Conservation (phyloP, 2,329 filamentous ascomycete species). For the Alternaria sp. region DNA sequence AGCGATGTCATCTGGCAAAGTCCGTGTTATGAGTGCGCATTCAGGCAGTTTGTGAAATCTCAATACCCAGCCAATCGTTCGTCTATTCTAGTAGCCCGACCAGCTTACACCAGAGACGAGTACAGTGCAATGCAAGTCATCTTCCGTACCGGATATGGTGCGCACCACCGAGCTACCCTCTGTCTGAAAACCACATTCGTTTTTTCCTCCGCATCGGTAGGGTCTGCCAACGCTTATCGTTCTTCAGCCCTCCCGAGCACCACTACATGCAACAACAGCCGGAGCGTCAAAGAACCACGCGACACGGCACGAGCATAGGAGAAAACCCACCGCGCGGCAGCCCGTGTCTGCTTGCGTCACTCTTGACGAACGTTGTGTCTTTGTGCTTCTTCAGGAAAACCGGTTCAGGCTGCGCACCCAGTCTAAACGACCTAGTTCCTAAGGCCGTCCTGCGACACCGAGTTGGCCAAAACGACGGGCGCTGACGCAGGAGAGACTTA, state of each 20-base stretch:
- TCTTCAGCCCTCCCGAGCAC: slow-evolving; percentile 7
- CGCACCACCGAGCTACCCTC: slow-evolving; percentile 12
- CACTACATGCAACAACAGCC: slow-evolving; percentile 20
- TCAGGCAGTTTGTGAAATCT: slow-evolving; percentile 23
- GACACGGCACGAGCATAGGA: slow-evolving; percentile 21
- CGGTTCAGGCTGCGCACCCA: slow-evolving; percentile 18
- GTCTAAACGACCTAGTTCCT: slow-evolving; percentile 8
- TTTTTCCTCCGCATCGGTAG: slow-evolving; percentile 8
- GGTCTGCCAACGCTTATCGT: slow-evolving; percentile 2
- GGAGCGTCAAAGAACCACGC: slow-evolving; percentile 22
- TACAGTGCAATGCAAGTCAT: slow-evolving; percentile 25
- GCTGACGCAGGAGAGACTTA: slow-evolving; percentile 6
- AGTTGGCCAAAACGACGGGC: not conserved
- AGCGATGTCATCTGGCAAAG: not conserved
- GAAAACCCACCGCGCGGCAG: slow-evolving; percentile 10
- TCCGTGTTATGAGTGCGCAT: slow-evolving; percentile 15
- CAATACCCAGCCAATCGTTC: slow-evolving; percentile 15
- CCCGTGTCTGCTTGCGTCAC: slow-evolving; percentile 16
- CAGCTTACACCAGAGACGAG: slow-evolving; percentile 10
- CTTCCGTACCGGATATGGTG: slow-evolving; percentile 22
- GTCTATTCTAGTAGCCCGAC: slow-evolving; percentile 2
- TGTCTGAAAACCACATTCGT: slow-evolving; percentile 10
- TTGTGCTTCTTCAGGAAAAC: slow-evolving; percentile 21
- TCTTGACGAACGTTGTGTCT: slow-evolving; percentile 7
- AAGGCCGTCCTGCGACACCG: slow-evolving; percentile 11